Evolutionary conservation across 371 early-diverging fungal species (phyloP), one percentile per base, ranked within the genome.

Genomic region (Mortierella sp.): DNA sequence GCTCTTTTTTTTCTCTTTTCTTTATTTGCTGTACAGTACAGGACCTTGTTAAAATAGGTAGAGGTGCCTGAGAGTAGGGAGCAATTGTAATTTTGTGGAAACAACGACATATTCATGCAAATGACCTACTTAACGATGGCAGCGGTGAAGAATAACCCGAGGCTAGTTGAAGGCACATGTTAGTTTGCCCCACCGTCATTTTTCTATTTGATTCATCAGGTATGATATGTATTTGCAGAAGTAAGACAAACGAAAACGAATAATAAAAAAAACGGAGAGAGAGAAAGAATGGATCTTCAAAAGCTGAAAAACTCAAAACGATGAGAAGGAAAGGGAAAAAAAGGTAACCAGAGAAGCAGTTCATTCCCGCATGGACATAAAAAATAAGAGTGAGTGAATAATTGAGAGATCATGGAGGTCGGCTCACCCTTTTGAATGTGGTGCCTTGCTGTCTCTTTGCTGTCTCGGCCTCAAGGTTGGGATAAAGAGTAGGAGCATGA

Each of bases 341-440:
- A 38, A 0, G 38, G 21, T 24, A 0, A 24, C 21, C 24, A 21
- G 38, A 34, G 8, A 68, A 68, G 24, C 68, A 38, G 68, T 68
- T 68, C 21, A 68, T 24, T 24, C 34, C 38, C 42, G 68, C 68
- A 42, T 24, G 42, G 21, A 68, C 19, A 24, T 24, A 24, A 24
- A 55, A 54, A 55, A 58, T 28, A 38, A 42, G 44, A 38, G 24
- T 16, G 19, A 42, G 21, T 38, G 19, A 21, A 38, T 34, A 21
- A 21, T 38, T 38, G 34, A 68, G 19, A 68, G 42, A 38, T 38
- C 42, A 38, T 38, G 42, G 42, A 38, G 38, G 68, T 68, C 24
- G 68, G 68, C 68, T 68, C 68, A 68, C 34, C n/a, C 44, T 68
- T 38, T 68, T 68, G 68, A 7, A 42, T 68, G 42, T 68, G 24